A percentile compares a stretch with the other conserved stretches of the same genome.
These are phyloP conservation scores for Tolypocladium tropicale DNA, from an alignment of 2,329 filamentous ascomycete genomes.

Conservation along the genomic window DNA sequence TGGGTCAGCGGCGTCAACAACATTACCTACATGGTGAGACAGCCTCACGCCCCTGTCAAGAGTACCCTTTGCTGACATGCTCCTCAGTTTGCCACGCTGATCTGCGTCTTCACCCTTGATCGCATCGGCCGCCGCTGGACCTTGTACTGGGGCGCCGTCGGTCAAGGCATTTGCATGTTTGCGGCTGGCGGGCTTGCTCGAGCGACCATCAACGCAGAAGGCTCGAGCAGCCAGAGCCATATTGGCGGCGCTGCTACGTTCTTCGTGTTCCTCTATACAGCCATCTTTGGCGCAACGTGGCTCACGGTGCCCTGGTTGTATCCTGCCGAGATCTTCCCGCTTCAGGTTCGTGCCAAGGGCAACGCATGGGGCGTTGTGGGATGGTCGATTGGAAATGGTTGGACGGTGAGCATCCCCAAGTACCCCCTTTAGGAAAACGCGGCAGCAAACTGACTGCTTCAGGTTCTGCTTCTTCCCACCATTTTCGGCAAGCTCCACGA, in stretches of 20 bases:
- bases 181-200: constrained; percentile 53
- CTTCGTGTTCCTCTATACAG: constrained; percentile 53
- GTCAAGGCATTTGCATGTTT: constrained; percentile 57
- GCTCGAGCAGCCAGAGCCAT: constrained; percentile 31
- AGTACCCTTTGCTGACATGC: not conserved
- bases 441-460: not conserved
- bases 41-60: not conserved
- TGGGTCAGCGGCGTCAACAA: constrained; percentile 51
- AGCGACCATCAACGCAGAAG: constrained; percentile 29
- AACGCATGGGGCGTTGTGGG: constrained; percentile 69
- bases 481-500: constrained; percentile 56
- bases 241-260: constrained; percentile 56
- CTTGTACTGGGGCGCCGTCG: constrained; percentile 56
- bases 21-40: constrained; percentile 34
- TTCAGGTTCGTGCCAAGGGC: constrained; percentile 60
- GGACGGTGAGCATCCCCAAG: constrained; percentile 24
- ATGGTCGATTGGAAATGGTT: constrained; percentile 67
- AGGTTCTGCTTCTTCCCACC: constrained; percentile 40
- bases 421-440: constrained; percentile 4
- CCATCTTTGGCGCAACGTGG: constrained; percentile 33
- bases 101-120: constrained; percentile 62
- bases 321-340: constrained; percentile 63
- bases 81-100: constrained; percentile 44
- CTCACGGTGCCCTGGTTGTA: constrained; percentile 51
- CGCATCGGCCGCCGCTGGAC: constrained; percentile 60